These are phyloP conservation scores for Fusarium longipes DNA, from an alignment of 2,329 filamentous ascomycete species.

Conservation along the genomic window DNA sequence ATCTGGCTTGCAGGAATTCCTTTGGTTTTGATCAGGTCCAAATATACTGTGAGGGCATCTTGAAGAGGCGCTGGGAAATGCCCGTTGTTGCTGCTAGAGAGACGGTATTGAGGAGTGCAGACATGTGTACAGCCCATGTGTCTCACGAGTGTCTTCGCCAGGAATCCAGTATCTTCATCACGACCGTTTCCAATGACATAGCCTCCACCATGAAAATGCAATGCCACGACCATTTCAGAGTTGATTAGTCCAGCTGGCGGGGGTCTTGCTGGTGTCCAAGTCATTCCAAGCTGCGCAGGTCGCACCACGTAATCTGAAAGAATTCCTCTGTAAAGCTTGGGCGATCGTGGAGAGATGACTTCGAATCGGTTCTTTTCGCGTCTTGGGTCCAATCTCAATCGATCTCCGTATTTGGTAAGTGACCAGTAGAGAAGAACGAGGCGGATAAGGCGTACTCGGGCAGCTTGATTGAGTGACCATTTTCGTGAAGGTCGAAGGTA, in stretches of 20 bases:
- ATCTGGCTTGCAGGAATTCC: constrained; percentile 34
- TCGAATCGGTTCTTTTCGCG: constrained; percentile 38
- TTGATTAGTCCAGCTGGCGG: constrained; percentile 24
- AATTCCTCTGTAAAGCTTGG: constrained; percentile 30
- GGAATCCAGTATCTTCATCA: constrained; percentile 35
- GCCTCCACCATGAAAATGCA: constrained; percentile 39
- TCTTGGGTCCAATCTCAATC: constrained; percentile 7
- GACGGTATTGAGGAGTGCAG: constrained; percentile 38
- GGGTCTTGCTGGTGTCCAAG: constrained; percentile 36
- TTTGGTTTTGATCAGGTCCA: constrained; percentile 17
- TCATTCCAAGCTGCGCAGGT: constrained; percentile 32
- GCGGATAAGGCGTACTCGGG: constrained; percentile 33
- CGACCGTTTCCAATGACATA: constrained; percentile 40
- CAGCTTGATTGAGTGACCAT: constrained; percentile 34
- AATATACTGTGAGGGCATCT: constrained; percentile 37
- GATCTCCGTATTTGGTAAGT: constrained; percentile 23
- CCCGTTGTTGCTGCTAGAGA: constrained; percentile 32
- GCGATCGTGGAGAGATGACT: constrained; percentile 21
- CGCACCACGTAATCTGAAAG: constrained; percentile 13
- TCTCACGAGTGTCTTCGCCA: constrained; percentile 24
- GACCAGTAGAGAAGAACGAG: constrained; percentile 41
- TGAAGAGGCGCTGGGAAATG: constrained; percentile 36
- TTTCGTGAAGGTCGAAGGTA: constrained; percentile 8
- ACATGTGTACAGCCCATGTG: constrained; percentile 40
- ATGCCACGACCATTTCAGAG: constrained; percentile 10